Percentiles rank a stretch among this genome's conserved stretches.
Conservation (phyloP, 495 filamentous ascomycete genomes). For the Aspergillus bridgeri region DNA sequence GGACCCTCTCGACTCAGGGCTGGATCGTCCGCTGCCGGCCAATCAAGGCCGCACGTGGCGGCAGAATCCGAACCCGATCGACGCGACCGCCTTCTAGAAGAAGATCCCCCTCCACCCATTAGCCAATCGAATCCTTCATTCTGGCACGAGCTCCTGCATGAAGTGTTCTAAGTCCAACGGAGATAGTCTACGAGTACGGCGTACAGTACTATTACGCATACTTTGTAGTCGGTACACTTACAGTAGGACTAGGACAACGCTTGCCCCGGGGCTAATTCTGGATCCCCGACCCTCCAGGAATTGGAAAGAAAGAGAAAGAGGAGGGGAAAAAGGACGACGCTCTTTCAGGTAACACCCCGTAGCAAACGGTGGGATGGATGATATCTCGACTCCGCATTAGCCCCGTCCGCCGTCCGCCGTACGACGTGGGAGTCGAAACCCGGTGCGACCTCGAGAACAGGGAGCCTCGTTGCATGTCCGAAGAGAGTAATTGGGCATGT, state of each 20-base stretch:
- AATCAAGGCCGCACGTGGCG: constrained; percentile 24
- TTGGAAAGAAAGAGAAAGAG: too few relatives aligned
- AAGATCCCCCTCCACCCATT: neutral
- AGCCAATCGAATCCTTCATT: neutral
- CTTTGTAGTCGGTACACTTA: too few relatives aligned
- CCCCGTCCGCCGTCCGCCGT: neutral
- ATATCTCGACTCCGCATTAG: neutral
- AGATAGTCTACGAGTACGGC: too few relatives aligned
- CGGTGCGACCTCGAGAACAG: neutral
- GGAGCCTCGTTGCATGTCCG: neutral
- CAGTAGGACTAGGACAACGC: neutral
- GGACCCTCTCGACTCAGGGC: constrained; percentile 10
- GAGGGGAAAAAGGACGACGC: neutral
- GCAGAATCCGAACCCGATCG: constrained; percentile 16
- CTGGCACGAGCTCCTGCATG: neutral
- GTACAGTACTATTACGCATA: too few relatives aligned
- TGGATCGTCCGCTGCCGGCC: constrained; percentile 13
- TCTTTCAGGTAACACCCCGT: neutral
- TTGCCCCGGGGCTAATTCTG: too few relatives aligned
- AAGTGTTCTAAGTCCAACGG: neutral
- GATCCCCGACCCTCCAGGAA: neutral
- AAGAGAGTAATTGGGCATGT: neutral
- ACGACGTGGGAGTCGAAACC: neutral
- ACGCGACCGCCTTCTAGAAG: neutral
- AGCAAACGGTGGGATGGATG: neutral